Evolutionary conservation across 768 basidiomycete species (phyloP).

Genomic region (Mrakia frigida): DNA sequence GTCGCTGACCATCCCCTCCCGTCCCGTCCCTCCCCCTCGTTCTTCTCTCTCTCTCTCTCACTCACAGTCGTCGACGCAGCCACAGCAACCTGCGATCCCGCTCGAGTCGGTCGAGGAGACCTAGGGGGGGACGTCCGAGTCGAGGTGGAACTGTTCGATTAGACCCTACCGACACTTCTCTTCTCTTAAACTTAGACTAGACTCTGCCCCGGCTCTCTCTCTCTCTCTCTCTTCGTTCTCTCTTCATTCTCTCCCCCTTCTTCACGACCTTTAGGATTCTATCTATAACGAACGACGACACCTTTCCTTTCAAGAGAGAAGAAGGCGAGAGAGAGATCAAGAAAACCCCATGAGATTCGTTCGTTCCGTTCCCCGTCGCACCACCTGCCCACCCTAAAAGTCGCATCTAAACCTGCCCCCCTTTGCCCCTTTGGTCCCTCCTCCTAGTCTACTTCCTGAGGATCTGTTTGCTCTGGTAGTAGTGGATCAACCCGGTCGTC

Average conservation of each 20-base stretch:
- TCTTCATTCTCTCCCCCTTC: neutral
- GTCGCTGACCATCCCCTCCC: neutral
- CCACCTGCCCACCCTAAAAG: too few relatives aligned
- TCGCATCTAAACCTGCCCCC: neutral
- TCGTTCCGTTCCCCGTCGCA: too few relatives aligned
- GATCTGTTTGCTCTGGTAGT: constrained; percentile 69
- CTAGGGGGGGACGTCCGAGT: constrained; percentile 16
- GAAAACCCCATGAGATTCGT: too few relatives aligned
- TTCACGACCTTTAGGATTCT: too few relatives aligned
- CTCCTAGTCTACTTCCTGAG: neutral
- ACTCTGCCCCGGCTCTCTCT: neutral
- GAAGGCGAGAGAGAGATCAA: too few relatives aligned
- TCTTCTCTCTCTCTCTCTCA: neutral
- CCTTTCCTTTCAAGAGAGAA: too few relatives aligned
- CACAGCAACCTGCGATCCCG: neutral
- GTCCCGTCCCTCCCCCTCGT: neutral
- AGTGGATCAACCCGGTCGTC: constrained; percentile 92
- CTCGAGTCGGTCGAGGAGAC: neutral
- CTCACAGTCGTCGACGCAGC: neutral
- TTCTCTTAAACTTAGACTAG: neutral
- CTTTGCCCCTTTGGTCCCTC: too few relatives aligned
- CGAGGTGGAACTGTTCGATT: constrained; percentile 7
- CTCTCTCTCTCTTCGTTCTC: neutral
- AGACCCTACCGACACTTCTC: neutral
- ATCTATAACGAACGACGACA: too few relatives aligned